Conservation (phyloP, 139 green algal genomes). For the Spirogloea muscicola region DNA sequence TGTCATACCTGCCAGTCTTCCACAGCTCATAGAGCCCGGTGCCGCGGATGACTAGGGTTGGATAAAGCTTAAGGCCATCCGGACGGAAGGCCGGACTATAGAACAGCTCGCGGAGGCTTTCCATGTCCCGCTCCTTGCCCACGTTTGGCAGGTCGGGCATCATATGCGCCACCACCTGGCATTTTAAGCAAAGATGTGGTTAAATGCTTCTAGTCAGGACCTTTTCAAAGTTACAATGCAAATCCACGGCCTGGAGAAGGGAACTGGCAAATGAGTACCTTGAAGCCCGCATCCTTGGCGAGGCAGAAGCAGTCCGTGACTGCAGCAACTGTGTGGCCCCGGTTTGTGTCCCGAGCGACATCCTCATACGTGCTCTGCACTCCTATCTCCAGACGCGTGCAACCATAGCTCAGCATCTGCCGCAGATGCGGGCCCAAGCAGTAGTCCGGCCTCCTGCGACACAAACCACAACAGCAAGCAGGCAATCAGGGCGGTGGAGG, state of each 20-base stretch:
- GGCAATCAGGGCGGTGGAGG: neutral
- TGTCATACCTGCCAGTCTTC: conserved; percentile 90
- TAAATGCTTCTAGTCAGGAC: neutral
- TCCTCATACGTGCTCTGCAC: conserved; percentile 93
- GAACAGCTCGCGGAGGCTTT: conserved; percentile 95
- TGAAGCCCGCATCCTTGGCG: conserved; percentile 68
- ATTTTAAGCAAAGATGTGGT: neutral
- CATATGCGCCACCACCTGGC: conserved; percentile 84
- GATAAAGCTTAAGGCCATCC: conserved; percentile 91
- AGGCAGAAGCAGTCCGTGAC: conserved; percentile 90
- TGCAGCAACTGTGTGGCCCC: conserved; percentile 80
- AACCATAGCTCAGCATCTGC: conserved; percentile 66
- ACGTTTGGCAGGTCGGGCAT: conserved; percentile 98
- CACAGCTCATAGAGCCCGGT: conserved; percentile 98
- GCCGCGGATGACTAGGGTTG: conserved; percentile 76
- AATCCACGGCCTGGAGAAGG: neutral
- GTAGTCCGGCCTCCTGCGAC: conserved; percentile 48
- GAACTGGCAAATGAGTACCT: conserved; percentile 23
- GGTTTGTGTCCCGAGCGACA: conserved; percentile 94
- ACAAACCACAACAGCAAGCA: neutral
- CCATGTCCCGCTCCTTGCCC: conserved; percentile 93
- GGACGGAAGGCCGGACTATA: conserved; percentile 88
- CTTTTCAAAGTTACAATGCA: neutral
- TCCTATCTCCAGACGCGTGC: conserved; percentile 91
- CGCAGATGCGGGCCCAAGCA: conserved; percentile 45